These are phyloP conservation scores for Neophaeococcomyces aloes DNA, from an alignment of 2,329 filamentous ascomycete species.

Conservation along the genomic window DNA sequence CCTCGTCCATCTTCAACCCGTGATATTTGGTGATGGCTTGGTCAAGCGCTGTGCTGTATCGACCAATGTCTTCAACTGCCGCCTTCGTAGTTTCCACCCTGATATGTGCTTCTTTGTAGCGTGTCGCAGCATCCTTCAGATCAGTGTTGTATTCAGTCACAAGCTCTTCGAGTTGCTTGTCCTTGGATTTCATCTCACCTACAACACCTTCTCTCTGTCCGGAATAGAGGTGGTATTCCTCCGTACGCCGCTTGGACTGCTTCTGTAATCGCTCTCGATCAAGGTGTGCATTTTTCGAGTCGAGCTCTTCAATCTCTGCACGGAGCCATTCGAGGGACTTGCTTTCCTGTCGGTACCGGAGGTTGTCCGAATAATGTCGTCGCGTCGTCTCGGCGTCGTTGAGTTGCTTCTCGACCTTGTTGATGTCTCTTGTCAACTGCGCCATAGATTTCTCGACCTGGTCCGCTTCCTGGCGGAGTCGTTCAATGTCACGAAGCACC, in stretches of 20 bases:
- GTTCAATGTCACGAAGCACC: conserved; percentile 58
- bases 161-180: conserved; percentile 65
- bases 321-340: conserved; percentile 57
- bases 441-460: conserved; percentile 57
- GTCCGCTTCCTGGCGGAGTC: conserved; percentile 55
- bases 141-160: conserved; percentile 72
- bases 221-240: conserved; percentile 56
- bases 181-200: conserved; percentile 72
- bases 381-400: conserved; percentile 72
- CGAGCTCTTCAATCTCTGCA: conserved; percentile 61
- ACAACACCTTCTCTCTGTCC: conserved; percentile 64
- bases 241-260: conserved; percentile 59
- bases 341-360: conserved; percentile 69
- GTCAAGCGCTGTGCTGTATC: conserved; percentile 75
- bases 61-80: conserved; percentile 77
- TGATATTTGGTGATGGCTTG: conserved; percentile 98
- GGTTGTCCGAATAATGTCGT: conserved; percentile 78
- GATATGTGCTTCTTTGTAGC: conserved; percentile 81
- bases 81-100: conserved; percentile 85
- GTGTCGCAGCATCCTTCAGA: conserved; percentile 68
- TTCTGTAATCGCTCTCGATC: conserved; percentile 65
- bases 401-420: conserved; percentile 66
- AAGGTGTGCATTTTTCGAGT: conserved; percentile 67
- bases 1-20: conserved; percentile 92
- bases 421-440: conserved; percentile 58